phyloP scores from a whole-genome alignment of 2,329 filamentous ascomycete species.

The Scytalidium lignicola region DNA sequence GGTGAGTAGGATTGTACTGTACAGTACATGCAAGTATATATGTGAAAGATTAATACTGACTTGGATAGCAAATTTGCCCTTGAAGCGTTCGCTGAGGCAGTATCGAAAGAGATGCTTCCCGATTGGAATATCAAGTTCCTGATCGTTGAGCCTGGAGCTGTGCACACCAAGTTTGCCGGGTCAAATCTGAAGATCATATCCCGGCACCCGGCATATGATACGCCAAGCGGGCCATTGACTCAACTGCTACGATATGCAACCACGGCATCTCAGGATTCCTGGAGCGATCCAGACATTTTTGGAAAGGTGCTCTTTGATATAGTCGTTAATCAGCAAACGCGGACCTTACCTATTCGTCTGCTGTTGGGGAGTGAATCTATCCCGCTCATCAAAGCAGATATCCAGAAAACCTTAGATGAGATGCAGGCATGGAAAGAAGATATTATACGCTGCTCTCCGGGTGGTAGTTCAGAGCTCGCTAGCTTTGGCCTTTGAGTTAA shows the following conservation, averaged over 20 bases:
- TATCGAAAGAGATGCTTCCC: conserved; percentile 26
- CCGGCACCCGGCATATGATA: conserved; percentile 7
- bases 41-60: background rate
- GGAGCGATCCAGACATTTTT: background rate
- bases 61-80: conserved; percentile 34
- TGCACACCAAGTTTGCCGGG: conserved; percentile 28
- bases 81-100: conserved; percentile 28
- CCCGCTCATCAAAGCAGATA: background rate
- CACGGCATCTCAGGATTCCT: background rate
- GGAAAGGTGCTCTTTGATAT: background rate
- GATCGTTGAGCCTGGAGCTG: conserved; percentile 32
- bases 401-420: background rate
- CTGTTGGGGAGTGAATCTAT: background rate
- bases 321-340: background rate
- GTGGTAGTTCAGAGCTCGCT: too few species aligned
- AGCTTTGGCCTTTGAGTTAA: too few species aligned
- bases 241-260: background rate
- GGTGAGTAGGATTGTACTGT: too few species aligned
- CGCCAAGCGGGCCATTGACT: background rate
- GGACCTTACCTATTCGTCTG: background rate
- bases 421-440: background rate
- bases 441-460: too few species aligned
- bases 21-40: background rate
- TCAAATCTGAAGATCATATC: conserved; percentile 26
- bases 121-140: conserved; percentile 32